Conservation (phyloP, 805 yeast genomes). For the Groenewaldozyma tartarivorans region DNA sequence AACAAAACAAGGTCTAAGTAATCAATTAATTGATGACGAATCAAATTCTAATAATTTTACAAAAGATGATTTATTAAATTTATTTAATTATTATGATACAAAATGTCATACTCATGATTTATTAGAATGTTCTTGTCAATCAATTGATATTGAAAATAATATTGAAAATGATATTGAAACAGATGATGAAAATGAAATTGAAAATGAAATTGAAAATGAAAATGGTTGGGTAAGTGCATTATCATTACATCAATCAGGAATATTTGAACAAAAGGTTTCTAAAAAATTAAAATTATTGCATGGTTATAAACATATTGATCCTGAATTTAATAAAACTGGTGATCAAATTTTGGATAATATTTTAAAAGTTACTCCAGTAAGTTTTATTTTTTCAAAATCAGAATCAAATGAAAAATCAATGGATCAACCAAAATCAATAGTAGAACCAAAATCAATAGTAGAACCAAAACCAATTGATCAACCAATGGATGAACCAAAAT, state of each 20-base stretch:
- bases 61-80: conserved; percentile 56
- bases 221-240: conserved; percentile 50
- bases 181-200: conserved; percentile 21
- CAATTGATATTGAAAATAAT: conserved; percentile 3
- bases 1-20: conserved; percentile 71
- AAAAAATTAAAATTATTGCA: conserved; percentile 49
- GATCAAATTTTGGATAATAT: conserved; percentile 11
- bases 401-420: too few species aligned
- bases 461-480: too few species aligned
- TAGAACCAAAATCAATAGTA: too few species aligned
- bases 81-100: conserved; percentile 49
- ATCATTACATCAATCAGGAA: conserved; percentile 26
- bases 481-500: too few species aligned
- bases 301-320: conserved; percentile 57
- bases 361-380: conserved; percentile 22
- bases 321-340: conserved; percentile 20
- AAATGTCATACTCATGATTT: conserved; percentile 18
- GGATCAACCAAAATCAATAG: too few species aligned
- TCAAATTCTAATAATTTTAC: conserved; percentile 45
- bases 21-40: conserved; percentile 45
- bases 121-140: conserved; percentile 32
- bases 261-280: conserved; percentile 18
- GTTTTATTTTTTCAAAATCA: conserved; percentile 35
- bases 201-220: conserved; percentile 15
- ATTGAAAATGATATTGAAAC: background rate